Evolutionary conservation across 2,329 filamentous ascomycete species (phyloP).

Genomic region (Monosporascus sp.): DNA sequence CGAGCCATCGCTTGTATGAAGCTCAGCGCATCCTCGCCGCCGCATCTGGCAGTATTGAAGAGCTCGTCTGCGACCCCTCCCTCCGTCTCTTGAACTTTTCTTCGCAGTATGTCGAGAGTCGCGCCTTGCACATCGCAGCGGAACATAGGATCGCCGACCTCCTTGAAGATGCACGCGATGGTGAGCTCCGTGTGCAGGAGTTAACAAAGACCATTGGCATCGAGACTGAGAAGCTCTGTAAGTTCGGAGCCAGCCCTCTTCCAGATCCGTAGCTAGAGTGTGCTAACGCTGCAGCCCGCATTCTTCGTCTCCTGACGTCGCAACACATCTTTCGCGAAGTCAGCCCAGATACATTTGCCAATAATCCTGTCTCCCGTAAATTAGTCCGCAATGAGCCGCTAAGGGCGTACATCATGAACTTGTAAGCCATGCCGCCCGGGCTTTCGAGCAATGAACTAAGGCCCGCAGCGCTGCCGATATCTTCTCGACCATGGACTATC

Average conservation of each 20-base stretch:
- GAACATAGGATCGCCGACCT: neutral
- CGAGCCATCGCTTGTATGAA: neutral
- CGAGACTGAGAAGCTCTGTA: neutral
- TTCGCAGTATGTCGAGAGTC: neutral
- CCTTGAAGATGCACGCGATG: neutral
- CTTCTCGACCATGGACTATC: slow-evolving; percentile 7
- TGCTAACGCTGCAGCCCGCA: neutral
- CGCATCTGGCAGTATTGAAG: neutral
- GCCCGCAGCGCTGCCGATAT: neutral
- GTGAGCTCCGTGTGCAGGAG: neutral
- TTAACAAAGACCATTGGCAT: neutral
- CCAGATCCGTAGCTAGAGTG: too few species aligned
- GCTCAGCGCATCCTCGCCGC: neutral
- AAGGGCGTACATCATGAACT: slow-evolving; percentile 1
- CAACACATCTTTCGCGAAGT: neutral
- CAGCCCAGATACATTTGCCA: neutral
- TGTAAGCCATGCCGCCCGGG: neutral
- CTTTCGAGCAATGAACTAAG: neutral
- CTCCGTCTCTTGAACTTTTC: neutral
- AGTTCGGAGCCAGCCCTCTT: neutral
- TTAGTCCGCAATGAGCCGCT: neutral
- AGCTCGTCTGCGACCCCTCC: neutral
- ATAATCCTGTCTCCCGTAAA: neutral
- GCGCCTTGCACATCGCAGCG: slow-evolving; percentile 1
- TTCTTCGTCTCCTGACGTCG: neutral